Evolutionary conservation across 345 rosid genomes (phyloP).

Genomic region (Populus simonii): DNA sequence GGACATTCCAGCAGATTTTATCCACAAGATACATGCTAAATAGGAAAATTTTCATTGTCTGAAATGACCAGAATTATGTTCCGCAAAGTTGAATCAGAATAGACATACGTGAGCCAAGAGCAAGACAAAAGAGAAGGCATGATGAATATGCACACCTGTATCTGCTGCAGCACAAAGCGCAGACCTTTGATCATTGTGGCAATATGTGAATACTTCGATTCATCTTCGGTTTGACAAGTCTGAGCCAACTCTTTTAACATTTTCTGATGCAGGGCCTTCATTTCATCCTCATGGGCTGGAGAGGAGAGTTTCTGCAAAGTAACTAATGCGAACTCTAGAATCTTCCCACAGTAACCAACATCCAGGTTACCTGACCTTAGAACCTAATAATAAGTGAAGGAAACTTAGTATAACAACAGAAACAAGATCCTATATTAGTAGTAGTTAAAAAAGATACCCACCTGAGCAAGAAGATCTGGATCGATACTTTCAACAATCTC

Average conservation of each 20-base stretch:
- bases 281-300: conserved; percentile 60
- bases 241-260: conserved; percentile 61
- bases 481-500: conserved; percentile 72
- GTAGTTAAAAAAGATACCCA: conserved; percentile 12
- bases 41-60: too few species aligned
- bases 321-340: conserved; percentile 67
- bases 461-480: conserved; percentile 77
- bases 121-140: not conserved
- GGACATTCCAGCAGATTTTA: too few species aligned
- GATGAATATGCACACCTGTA: conserved; percentile 56
- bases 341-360: conserved; percentile 65
- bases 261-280: conserved; percentile 47
- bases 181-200: conserved; percentile 74
- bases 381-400: conserved; percentile 40
- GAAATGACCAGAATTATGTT: too few species aligned
- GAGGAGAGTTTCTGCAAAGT: conserved; percentile 80
- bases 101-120: too few species aligned
- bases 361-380: conserved; percentile 70
- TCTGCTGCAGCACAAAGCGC: conserved; percentile 75
- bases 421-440: not conserved
- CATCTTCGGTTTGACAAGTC: conserved; percentile 44
- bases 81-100: too few species aligned
- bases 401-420: not conserved
- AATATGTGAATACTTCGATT: conserved; percentile 44
- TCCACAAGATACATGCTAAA: too few species aligned